These are phyloP conservation scores for Fistulifera pelliculosa DNA, from an alignment of 108 stramenopile genomes.

Conservation along the genomic window DNA sequence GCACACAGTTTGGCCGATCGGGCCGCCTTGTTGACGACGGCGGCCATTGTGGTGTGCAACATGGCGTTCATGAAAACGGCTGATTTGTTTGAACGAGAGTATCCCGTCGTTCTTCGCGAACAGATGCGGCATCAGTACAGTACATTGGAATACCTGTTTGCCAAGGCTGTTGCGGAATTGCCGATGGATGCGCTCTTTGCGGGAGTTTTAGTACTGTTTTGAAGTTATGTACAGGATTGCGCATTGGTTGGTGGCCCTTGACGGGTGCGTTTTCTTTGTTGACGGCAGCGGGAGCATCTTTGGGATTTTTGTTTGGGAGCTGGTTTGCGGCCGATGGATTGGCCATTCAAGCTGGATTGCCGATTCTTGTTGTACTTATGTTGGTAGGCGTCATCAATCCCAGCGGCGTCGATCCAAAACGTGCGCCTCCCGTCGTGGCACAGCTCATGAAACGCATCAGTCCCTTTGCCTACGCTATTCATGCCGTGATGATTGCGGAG, in stretches of 20 bases:
- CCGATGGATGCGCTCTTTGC: slow-evolving; percentile 64
- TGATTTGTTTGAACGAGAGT: slow-evolving; percentile 68
- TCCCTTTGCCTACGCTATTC: slow-evolving; percentile 74
- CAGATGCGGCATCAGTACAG: slow-evolving; percentile 59
- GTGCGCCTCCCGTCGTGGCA: slow-evolving; percentile 34
- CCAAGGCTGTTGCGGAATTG: slow-evolving; percentile 72
- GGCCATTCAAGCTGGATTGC: slow-evolving; percentile 60
- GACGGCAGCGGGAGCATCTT: slow-evolving; percentile 62
- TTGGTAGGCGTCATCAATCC: slow-evolving; percentile 70
- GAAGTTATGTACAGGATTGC: slow-evolving; percentile 42
- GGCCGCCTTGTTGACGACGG: slow-evolving; percentile 68
- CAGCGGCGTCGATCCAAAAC: slow-evolving; percentile 49
- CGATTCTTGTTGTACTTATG: slow-evolving; percentile 62
- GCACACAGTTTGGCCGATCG: slow-evolving; percentile 76
- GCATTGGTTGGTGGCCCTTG: slow-evolving; percentile 41
- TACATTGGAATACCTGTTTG: slow-evolving; percentile 72
- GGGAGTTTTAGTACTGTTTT: slow-evolving; percentile 55
- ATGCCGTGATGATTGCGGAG: slow-evolving; percentile 66
- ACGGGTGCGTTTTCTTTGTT: slow-evolving; percentile 60
- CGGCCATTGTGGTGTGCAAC: slow-evolving; percentile 65
- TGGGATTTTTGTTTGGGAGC: slow-evolving; percentile 80
- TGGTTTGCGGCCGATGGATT: slow-evolving; percentile 39
- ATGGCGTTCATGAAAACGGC: slow-evolving; percentile 79
- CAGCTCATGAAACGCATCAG: slow-evolving; percentile 33
- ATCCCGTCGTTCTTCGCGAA: slow-evolving; percentile 68